Base-by-base conservation (phyloP, 768 basidiomycete genomes). In the Boletus eberwhitei region DNA sequence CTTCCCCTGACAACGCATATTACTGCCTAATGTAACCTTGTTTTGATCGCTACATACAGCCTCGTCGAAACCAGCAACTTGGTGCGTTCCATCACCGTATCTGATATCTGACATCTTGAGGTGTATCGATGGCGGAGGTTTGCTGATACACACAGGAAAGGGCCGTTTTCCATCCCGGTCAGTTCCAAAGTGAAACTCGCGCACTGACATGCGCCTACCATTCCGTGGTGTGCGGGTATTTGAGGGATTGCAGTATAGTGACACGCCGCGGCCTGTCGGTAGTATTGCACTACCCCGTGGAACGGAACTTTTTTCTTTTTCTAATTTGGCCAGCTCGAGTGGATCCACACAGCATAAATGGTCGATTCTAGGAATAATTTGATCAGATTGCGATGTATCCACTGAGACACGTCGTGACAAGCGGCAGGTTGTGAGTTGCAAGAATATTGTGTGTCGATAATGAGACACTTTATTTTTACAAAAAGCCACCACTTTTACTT, bases 401-500 rank as follows among this genome's bases (percentile, higher is more conserved):
- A 48, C 46, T 32, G 43, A 54, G 52, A 63, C 57, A 64, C 35
- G 32, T 29, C 50, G 37, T 41, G 44, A 53, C 56, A 55, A 37
- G 36, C 36, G 53, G 45, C 48, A 32, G 38, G 41, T 46, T n/a
- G 34, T 38, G 21, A 26, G 24, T 26, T 26, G 24, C 32, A 17
- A 59, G 49, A 24, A 17, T 12, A 19, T 26, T 8, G 14, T 38
- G 29, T 29, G 7, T 43, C 13, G 48, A 36, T 29, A 39, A 48
- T 16, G 50, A 52, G 46, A 48, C 50, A 2, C 37, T 34, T 17
- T 36, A 37, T 50, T 22, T n/a, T 73, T 59, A 80, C 59, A 80
- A 59, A 62, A 88, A 90, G 0, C 86, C 82, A 3, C 88, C 88
- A 50, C 78, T 80, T 62, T 78, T 85, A 3, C 86, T 86, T 40